Base-by-base conservation (phyloP, 495 filamentous ascomycete species). In the Cercophora newfieldiana region DNA sequence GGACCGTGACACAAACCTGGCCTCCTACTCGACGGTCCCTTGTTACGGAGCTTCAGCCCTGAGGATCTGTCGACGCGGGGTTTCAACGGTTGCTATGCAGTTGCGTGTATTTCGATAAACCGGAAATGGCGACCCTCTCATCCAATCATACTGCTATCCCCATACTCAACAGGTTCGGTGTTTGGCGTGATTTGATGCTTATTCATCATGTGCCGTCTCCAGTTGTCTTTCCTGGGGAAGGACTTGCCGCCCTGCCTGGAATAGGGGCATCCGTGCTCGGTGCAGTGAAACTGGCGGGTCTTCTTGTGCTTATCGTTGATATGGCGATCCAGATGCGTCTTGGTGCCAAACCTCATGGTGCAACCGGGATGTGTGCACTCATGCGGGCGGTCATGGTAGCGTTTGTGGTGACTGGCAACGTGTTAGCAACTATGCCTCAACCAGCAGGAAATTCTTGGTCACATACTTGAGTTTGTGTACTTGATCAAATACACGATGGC, bases 181-280 rank as follows among this genome's bases (percentile, higher is more conserved):
- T 73, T 30, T 0, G 74, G 73, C 10, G 68, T 70, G 59, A 74
- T 73, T 18, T 69, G 69, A 63, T 83, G 81, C 62, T 83, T 83
- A 69, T 83, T 83, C 37, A 76, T 61, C 77, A 83, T 83, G 63
- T 83, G 81, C 50, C 81, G 68, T 64, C 77, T 78, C 80, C 81
- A 83, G 69, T 83, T 83, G 55, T 83, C 81, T 65, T 83, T 83
- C 54, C 81, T 71, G 22, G 81, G 81, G 66, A 83, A 83, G 0
- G 80, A 79, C 54, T 82, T 82, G 59, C 80, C 77, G 8, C 81
- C 81, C 24, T 69, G 67, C 37, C 72, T 75, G 24, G 77, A 83
- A 61, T 79, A 83, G n/a, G 75, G 72, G 66, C 81, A 83, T 7
- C 78, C 77, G 4, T 72, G 69, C 14, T 77, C 70, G 8, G 73